These are phyloP conservation scores for Kuraishia capsulata DNA, from an alignment of 805 yeast species.

Conservation along the genomic window DNA sequence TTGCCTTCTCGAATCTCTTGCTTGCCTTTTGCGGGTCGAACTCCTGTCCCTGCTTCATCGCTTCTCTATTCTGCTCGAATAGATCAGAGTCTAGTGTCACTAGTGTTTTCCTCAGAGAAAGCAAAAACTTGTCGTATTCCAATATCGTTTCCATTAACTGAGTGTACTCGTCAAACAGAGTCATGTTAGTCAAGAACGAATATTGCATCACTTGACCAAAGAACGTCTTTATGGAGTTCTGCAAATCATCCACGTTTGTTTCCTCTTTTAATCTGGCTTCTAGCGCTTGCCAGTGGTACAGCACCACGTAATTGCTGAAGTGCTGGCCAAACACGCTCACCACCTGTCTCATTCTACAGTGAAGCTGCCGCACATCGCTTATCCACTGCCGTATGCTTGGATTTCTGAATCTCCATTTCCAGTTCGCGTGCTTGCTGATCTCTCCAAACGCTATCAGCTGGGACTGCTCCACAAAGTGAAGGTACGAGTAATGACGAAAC, in stretches of 20 bases:
- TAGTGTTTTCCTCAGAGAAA: constrained; percentile 45
- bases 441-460: constrained; percentile 68
- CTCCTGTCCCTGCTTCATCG: background rate
- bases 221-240: constrained; percentile 27
- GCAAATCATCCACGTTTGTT: background rate
- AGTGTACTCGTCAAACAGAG: constrained; percentile 36
- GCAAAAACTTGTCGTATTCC: constrained; percentile 37
- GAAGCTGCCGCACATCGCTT: constrained; percentile 42
- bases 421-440: constrained; percentile 50
- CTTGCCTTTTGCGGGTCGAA: background rate
- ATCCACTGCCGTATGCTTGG: constrained; percentile 43
- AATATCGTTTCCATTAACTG: constrained; percentile 36
- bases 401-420: constrained; percentile 47
- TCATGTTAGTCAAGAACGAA: constrained; percentile 55
- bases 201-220: constrained; percentile 49
- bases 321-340: constrained; percentile 46
- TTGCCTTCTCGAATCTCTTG: background rate
- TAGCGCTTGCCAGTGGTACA: background rate
- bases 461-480: constrained; percentile 53
- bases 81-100: constrained; percentile 40
- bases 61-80: constrained; percentile 24
- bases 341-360: constrained; percentile 47
- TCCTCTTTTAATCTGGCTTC: background rate
- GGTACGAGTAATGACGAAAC: constrained; percentile 57
- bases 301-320: constrained; percentile 23